These are phyloP conservation scores for Alternaria ventricosa DNA, from an alignment of 2,329 filamentous ascomycete species.

Conservation along the genomic window DNA sequence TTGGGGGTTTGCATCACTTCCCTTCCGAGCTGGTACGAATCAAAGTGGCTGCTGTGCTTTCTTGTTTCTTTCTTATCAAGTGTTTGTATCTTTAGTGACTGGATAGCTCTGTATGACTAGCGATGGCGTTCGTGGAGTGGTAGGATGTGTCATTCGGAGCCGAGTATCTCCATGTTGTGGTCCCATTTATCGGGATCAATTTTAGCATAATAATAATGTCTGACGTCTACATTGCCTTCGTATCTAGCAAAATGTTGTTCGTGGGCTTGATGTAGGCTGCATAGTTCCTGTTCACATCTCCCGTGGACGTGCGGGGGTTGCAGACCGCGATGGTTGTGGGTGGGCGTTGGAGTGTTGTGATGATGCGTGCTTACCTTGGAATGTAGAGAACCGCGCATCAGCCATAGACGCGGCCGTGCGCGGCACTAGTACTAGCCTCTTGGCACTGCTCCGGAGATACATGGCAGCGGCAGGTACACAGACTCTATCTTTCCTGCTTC, in stretches of 20 bases:
- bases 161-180: not conserved
- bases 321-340: not conserved
- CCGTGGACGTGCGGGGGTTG: not conserved
- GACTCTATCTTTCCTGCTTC: too few species aligned
- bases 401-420: too few species aligned
- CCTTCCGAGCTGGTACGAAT: not conserved
- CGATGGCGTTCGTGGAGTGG: not conserved
- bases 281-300: not conserved
- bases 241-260: accelerated
- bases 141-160: not conserved
- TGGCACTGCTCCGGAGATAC: too few species aligned
- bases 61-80: not conserved
- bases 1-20: not conserved
- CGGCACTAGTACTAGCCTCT: too few species aligned
- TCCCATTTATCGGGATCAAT: accelerated
- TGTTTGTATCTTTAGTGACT: not conserved
- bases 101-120: not conserved
- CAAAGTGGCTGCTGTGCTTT: not conserved
- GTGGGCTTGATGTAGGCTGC: not conserved
- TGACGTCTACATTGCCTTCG: not conserved
- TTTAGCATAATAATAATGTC: not conserved
- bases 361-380: not conserved
- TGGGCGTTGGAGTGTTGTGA: not conserved
- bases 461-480: too few species aligned
- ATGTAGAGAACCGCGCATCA: too few species aligned